phyloP scores from a whole-genome alignment of 116 monocot genomes.

The Cymodocea nodosa region DNA sequence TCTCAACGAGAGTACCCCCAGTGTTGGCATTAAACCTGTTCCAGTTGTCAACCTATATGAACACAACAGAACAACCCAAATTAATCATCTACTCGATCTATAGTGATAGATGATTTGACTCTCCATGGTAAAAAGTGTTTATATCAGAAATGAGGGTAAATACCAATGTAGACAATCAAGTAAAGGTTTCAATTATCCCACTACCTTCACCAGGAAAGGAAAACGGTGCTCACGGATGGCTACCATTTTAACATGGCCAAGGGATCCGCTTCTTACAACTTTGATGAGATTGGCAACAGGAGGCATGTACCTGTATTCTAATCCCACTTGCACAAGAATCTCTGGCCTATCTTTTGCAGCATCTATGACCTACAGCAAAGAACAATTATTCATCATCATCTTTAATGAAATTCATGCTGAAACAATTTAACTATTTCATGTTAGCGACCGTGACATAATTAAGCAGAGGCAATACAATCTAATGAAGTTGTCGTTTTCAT shows the following conservation, averaged over 20 bases:
- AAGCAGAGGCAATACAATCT: too few relatives aligned
- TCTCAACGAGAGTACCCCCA: constrained; percentile 89
- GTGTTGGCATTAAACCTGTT: constrained; percentile 78
- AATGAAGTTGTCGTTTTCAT: too few relatives aligned
- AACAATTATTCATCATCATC: background rate
- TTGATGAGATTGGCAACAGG: constrained; percentile 80
- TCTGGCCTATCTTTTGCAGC: constrained; percentile 70
- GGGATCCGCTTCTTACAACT: constrained; percentile 41
- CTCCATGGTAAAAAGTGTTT: too few relatives aligned
- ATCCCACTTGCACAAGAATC: constrained; percentile 80
- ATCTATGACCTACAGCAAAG: constrained; percentile 40
- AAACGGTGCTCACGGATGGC: constrained; percentile 92
- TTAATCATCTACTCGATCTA: too few relatives aligned
- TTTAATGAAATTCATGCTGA: too few relatives aligned
- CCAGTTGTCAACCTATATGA: constrained; percentile 71
- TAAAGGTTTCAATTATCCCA: background rate
- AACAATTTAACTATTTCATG: too few relatives aligned
- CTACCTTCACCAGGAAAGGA: constrained; percentile 96
- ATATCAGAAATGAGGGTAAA: too few relatives aligned
- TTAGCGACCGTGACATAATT: too few relatives aligned
- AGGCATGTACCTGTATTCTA: constrained; percentile 95
- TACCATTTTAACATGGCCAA: constrained; percentile 78
- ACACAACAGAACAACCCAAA: too few relatives aligned
- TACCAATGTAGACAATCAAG: too few relatives aligned
- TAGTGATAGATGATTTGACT: too few relatives aligned